Percentiles rank a stretch among this genome's conserved stretches.
These are phyloP conservation scores for Stephanocyclus meneghinianus DNA, from an alignment of 352 stramenopile genomes.

Conservation along the genomic window DNA sequence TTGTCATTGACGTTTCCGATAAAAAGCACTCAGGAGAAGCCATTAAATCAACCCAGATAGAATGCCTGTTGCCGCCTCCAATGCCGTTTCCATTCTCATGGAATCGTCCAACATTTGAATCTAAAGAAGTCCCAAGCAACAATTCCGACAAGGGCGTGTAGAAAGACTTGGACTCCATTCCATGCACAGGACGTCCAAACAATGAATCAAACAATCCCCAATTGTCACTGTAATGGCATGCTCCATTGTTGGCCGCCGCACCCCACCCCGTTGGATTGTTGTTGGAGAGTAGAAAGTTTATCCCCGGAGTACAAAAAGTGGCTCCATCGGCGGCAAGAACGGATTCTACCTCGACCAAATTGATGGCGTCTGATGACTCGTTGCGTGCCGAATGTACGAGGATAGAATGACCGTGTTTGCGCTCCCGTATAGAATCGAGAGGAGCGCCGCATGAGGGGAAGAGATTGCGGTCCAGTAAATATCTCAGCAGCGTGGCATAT, in stretches of 20 bases:
- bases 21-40: slow-evolving; percentile 42
- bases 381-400: slow-evolving; percentile 24
- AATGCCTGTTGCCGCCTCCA: slow-evolving; percentile 33
- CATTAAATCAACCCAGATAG: slow-evolving; percentile 51
- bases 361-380: slow-evolving; percentile 1
- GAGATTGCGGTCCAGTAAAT: slow-evolving; percentile 47
- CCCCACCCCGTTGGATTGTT: slow-evolving; percentile 33
- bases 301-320: slow-evolving; percentile 43
- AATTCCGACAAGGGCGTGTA: slow-evolving; percentile 34
- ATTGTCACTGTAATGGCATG: slow-evolving; percentile 43
- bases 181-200: slow-evolving; percentile 21
- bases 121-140: slow-evolving; percentile 35
- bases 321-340: slow-evolving; percentile 46
- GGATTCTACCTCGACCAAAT: slow-evolving; percentile 43
- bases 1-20: not conserved
- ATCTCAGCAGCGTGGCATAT: slow-evolving; percentile 46
- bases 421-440: slow-evolving; percentile 49
- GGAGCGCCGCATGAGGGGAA: slow-evolving; percentile 48
- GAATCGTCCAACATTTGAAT: slow-evolving; percentile 24
- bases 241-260: slow-evolving; percentile 38
- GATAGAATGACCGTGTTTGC: slow-evolving; percentile 52
- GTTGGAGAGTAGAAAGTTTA: slow-evolving; percentile 43
- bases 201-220: slow-evolving; percentile 57
- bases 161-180: slow-evolving; percentile 5
- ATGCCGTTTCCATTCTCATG: not conserved